Percentiles rank a stretch among this genome's conserved stretches.
phyloP scores from a whole-genome alignment of 495 filamentous ascomycete species.

The Penicillium cinerascens region DNA sequence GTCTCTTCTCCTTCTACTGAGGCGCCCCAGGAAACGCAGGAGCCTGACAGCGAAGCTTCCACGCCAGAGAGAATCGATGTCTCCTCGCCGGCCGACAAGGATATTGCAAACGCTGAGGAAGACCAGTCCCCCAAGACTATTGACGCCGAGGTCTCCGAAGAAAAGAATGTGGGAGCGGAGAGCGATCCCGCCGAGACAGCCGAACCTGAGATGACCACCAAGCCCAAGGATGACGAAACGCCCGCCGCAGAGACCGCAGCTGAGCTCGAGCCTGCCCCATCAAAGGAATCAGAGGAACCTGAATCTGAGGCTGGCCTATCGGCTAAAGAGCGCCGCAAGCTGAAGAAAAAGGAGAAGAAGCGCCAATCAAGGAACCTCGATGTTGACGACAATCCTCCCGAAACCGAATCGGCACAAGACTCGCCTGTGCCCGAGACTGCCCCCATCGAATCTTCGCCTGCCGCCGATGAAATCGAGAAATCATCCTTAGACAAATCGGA shows the following conservation, averaged over 20 bases:
- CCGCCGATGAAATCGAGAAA: conserved; percentile 10
- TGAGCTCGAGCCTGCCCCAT: conserved; percentile 7
- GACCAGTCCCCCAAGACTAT: not conserved
- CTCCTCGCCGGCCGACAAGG: not conserved
- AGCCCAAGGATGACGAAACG: not conserved
- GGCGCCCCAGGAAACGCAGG: conserved; percentile 2
- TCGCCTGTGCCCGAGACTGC: not conserved
- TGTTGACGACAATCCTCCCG: conserved; percentile 12
- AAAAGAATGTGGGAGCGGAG: not conserved
- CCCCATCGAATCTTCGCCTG: conserved; percentile 1
- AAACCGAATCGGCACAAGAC: conserved; percentile 1
- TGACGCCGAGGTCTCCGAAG: not conserved
- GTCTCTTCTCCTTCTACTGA: conserved; percentile 5
- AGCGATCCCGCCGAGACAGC: not conserved
- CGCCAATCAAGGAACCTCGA: conserved; percentile 32
- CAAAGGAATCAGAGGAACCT: conserved; percentile 15
- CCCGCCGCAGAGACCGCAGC: conserved; percentile 3
- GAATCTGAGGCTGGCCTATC: conserved; percentile 30
- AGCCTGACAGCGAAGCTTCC: not conserved
- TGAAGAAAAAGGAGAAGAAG: conserved; percentile 48
- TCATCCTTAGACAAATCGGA: conserved; percentile 16
- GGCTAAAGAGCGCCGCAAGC: conserved; percentile 42
- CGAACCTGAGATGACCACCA: conserved; percentile 5
- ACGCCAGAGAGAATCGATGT: not conserved
- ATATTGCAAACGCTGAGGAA: not conserved